Percentiles rank a stretch among this genome's conserved stretches.
phyloP scores from a whole-genome alignment of 805 yeast species.

The Yarrowia alimentaria region DNA sequence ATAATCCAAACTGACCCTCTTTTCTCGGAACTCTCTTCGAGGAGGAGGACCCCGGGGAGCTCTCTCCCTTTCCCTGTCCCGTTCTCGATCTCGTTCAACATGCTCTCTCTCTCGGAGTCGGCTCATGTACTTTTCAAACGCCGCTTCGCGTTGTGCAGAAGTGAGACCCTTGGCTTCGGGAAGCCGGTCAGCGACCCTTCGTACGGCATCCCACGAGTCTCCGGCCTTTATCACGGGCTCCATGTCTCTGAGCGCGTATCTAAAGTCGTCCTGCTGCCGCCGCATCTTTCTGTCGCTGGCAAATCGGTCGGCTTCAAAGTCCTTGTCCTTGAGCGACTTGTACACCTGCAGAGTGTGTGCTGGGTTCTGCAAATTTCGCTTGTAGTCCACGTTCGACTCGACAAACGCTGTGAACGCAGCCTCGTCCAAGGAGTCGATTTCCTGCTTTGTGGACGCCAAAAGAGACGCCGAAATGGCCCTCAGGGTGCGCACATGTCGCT shows the following conservation, averaged over 20 bases:
- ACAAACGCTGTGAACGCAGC: conserved; percentile 34
- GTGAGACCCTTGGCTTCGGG: conserved; percentile 43
- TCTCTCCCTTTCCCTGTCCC: conserved; percentile 28
- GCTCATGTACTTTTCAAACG: conserved; percentile 42
- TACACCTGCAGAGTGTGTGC: conserved; percentile 5
- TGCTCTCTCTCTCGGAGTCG: conserved; percentile 36
- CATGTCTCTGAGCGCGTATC: conserved; percentile 36
- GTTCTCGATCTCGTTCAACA: conserved; percentile 31
- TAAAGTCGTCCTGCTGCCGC: conserved; percentile 38
- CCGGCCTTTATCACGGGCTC: conserved; percentile 38
- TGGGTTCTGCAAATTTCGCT: conserved; percentile 17
- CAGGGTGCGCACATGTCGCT: conserved; percentile 54
- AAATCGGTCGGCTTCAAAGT: conserved; percentile 35
- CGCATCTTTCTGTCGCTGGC: conserved; percentile 36
- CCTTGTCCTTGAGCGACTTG: conserved; percentile 28
- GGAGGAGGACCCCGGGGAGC: background rate
- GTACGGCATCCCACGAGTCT: conserved; percentile 43
- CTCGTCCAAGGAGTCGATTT: conserved; percentile 33
- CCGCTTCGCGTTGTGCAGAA: conserved; percentile 35
- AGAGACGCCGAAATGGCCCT: conserved; percentile 45
- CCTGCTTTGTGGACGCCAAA: background rate
- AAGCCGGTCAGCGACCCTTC: conserved; percentile 36
- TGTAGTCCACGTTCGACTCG: conserved; percentile 29
- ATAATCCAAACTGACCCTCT: conserved; percentile 1
- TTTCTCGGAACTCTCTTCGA: background rate